These are phyloP conservation scores for Ceriops tagal DNA, from an alignment of 345 rosid genomes.

Conservation along the genomic window DNA sequence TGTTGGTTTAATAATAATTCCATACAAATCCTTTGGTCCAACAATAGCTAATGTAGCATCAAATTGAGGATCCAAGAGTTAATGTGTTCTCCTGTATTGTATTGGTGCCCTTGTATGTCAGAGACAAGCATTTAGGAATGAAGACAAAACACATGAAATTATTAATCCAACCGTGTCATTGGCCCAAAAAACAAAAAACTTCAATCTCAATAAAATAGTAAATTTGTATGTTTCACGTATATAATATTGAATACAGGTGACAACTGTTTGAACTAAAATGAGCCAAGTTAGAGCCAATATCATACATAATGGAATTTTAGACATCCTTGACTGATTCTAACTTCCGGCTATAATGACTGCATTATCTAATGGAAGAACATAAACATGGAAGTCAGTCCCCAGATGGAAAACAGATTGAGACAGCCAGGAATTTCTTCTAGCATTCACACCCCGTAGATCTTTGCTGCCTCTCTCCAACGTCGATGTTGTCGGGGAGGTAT, in stretches of 20 bases:
- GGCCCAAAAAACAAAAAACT: no score
- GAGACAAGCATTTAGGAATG: no score
- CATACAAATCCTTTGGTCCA: no score
- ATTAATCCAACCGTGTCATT: no score
- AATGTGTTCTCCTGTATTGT: no score
- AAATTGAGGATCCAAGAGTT: no score
- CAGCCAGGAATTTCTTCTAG: conserved; percentile 13
- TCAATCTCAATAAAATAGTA: not conserved
- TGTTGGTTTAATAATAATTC: no score
- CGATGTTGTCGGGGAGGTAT: conserved; percentile 74
- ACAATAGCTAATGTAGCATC: no score
- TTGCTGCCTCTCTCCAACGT: conserved; percentile 58
- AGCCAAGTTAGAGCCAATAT: not conserved
- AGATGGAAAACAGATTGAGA: not conserved
- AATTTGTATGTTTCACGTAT: not conserved
- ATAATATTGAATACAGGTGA: not conserved
- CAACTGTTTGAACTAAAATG: not conserved
- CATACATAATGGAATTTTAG: not conserved
- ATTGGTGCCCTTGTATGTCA: no score
- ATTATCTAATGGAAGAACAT: not conserved
- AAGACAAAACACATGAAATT: no score
- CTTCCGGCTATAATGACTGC: not conserved
- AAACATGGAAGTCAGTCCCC: not conserved
- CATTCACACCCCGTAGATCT: conserved; percentile 80
- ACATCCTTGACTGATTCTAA: not conserved